These are phyloP conservation scores for Claviceps citrina DNA, from an alignment of 2,329 filamentous ascomycete genomes.

Conservation along the genomic window DNA sequence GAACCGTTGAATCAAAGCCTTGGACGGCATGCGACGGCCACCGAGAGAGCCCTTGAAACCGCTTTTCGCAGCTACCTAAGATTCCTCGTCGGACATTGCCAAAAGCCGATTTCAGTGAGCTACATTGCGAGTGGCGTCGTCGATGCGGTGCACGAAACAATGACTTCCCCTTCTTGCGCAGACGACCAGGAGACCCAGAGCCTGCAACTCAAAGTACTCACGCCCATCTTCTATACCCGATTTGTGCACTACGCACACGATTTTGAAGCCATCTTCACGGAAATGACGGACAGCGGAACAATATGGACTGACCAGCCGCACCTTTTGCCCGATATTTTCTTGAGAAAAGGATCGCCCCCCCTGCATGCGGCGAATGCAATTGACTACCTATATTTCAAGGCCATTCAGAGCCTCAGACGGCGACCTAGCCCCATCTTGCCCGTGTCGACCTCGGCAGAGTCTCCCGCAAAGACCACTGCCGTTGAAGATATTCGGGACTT, in stretches of 20 bases:
- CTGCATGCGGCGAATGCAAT: conserved; percentile 19
- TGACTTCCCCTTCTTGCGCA: conserved; percentile 19
- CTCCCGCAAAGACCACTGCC: background rate
- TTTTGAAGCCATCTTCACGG: conserved; percentile 44
- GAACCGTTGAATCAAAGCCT: conserved; percentile 44
- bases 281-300: conserved; percentile 43
- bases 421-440: conserved; percentile 26
- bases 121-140: conserved; percentile 38
- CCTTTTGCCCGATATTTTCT: conserved; percentile 30
- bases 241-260: conserved; percentile 48
- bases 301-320: conserved; percentile 40
- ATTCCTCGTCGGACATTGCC: conserved; percentile 32
- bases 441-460: conserved; percentile 25
- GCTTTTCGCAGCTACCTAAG: conserved; percentile 33
- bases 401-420: conserved; percentile 28
- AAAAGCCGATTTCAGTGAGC: conserved; percentile 30
- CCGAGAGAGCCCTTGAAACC: conserved; percentile 32
- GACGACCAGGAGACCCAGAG: conserved; percentile 15
- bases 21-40: conserved; percentile 33
- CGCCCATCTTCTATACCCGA: conserved; percentile 51
- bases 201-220: conserved; percentile 43
- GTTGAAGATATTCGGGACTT: conserved; percentile 30
- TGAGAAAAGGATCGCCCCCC: conserved; percentile 23
- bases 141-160: conserved; percentile 21
- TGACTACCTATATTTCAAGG: conserved; percentile 27